Evolutionary conservation across 345 rosid species (phyloP).

Genomic region (Arabidopsis suecica): DNA sequence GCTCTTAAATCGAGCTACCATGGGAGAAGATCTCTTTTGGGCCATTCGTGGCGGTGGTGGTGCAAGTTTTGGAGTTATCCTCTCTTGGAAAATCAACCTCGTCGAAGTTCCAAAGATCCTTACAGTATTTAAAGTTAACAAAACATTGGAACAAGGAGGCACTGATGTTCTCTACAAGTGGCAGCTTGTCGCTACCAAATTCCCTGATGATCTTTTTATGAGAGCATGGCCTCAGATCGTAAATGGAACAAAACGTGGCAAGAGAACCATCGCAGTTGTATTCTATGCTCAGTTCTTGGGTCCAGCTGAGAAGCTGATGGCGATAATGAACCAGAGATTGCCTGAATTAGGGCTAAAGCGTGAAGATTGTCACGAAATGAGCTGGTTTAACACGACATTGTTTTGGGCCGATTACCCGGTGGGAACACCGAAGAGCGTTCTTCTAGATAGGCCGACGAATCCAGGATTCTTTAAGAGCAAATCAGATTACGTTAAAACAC

Average conservation of each 20-base stretch:
- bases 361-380: conserved; percentile 51
- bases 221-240: conserved; percentile 40
- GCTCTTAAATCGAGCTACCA: conserved; percentile 51
- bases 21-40: conserved; percentile 69
- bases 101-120: conserved; percentile 56
- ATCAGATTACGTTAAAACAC: conserved; percentile 48
- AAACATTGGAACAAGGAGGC: conserved; percentile 44
- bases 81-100: conserved; percentile 57
- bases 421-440: conserved; percentile 37
- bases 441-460: conserved; percentile 44
- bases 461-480: conserved; percentile 47
- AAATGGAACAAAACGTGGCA: conserved; percentile 31
- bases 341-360: conserved; percentile 49
- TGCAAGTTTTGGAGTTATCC: conserved; percentile 59
- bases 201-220: conserved; percentile 45
- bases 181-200: conserved; percentile 46
- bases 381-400: conserved; percentile 49
- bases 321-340: conserved; percentile 33
- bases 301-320: conserved; percentile 31
- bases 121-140: conserved; percentile 45
- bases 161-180: conserved; percentile 44
- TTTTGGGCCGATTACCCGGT: conserved; percentile 44
- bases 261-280: conserved; percentile 42
- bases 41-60: conserved; percentile 70
- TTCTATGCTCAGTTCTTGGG: conserved; percentile 53